phyloP scores from a whole-genome alignment of 208 protist species.

The Trypanosoma avium region DNA sequence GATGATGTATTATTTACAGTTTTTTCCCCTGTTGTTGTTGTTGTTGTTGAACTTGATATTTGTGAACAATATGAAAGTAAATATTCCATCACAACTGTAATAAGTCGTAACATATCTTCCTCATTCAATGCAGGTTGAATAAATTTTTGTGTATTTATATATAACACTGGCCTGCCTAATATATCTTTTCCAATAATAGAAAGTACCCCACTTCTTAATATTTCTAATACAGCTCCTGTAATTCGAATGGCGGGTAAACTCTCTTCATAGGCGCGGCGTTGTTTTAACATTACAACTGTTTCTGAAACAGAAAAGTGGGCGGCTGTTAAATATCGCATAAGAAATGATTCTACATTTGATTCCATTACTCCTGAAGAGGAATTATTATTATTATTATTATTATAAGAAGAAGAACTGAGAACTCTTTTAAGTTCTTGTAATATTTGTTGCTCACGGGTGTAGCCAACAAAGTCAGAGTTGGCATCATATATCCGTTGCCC shows the following conservation, averaged over 20 bases:
- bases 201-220: conserved; percentile 51
- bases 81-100: conserved; percentile 70
- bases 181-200: conserved; percentile 44
- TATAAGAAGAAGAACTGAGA: not conserved
- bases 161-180: conserved; percentile 43
- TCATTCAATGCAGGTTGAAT: conserved; percentile 32
- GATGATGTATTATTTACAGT: not conserved
- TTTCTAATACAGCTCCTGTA: conserved; percentile 42
- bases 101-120: conserved; percentile 56
- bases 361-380: no score
- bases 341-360: conserved; percentile 62
- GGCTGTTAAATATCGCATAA: conserved; percentile 59
- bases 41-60: conserved; percentile 19
- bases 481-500: not conserved
- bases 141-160: conserved; percentile 43
- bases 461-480: not conserved
- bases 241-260: conserved; percentile 57
- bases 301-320: conserved; percentile 45
- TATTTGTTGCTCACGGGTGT: conserved; percentile 1
- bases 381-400: no score
- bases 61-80: conserved; percentile 52
- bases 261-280: conserved; percentile 59
- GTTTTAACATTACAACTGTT: conserved; percentile 51
- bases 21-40: not conserved
- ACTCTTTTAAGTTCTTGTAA: conserved; percentile 12